Conservation (phyloP, 257 asterid species). For the Fraxinus excelsior region DNA sequence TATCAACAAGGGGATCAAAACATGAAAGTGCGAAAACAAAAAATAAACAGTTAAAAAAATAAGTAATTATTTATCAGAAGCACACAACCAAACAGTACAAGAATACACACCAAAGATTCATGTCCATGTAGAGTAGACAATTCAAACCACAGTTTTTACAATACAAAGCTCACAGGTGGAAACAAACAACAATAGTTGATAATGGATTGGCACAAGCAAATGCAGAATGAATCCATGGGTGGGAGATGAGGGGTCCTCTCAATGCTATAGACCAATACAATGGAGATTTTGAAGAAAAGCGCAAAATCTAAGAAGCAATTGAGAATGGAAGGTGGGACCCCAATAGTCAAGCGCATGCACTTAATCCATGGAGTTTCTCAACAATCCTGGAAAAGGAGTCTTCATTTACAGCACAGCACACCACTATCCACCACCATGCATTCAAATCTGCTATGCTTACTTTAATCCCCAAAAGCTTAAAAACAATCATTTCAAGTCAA, state of each 20-base stretch:
- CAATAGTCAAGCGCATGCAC: conserved; percentile 71
- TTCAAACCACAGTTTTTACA: conserved; percentile 24
- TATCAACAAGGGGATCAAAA: conserved; percentile 16
- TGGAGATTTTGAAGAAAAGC: conserved; percentile 31
- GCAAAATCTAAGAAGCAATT: conserved; percentile 37
- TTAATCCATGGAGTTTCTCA: conserved; percentile 48
- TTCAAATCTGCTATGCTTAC: conserved; percentile 40
- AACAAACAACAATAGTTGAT: conserved; percentile 46
- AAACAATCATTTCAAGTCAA: conserved; percentile 53
- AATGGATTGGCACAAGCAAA: conserved; percentile 28
- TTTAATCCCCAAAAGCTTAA: conserved; percentile 47
- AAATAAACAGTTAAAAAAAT: conserved; percentile 7
- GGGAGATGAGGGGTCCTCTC: conserved; percentile 19
- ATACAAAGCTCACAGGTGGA: conserved; percentile 29
- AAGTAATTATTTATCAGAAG: conserved; percentile 27
- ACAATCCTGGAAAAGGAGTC: conserved; percentile 37
- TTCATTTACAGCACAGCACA: conserved; percentile 58
- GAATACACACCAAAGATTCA: conserved; percentile 27
- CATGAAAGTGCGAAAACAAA: conserved; percentile 5
- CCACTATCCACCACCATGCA: conserved; percentile 51
- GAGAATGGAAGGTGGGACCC: conserved; percentile 61
- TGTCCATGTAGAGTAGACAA: conserved; percentile 3
- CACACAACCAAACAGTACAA: conserved; percentile 37
- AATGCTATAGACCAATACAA: conserved; percentile 22
- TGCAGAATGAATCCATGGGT: conserved; percentile 31